Conservation (phyloP, 768 basidiomycete species). For the Mycena pura region DNA sequence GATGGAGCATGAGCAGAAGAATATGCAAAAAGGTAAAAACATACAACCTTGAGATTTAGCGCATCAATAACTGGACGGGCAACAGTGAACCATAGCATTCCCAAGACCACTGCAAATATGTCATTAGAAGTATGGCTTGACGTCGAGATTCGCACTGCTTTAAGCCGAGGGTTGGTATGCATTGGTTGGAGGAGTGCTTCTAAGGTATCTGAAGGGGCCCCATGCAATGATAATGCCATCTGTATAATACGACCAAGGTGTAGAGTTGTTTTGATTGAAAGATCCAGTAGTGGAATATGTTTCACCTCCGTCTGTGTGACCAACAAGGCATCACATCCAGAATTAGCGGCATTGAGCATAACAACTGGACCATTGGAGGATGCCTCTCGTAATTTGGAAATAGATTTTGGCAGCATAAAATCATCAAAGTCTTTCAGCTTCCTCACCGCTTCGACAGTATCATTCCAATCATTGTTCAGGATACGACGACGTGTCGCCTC, state of each 20-base stretch:
- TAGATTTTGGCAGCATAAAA: slow-evolving; percentile 28
- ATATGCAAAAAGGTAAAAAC: not conserved
- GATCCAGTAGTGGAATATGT: slow-evolving; percentile 19
- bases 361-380: slow-evolving; percentile 39
- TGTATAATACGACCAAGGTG: not conserved
- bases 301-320: slow-evolving; percentile 12
- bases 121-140: not conserved
- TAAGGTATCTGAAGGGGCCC: not conserved
- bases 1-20: slow-evolving; percentile 1
- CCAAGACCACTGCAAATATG: not conserved
- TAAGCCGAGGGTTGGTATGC: not conserved
- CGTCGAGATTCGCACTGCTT: not conserved
- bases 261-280: not conserved
- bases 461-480: slow-evolving; percentile 35
- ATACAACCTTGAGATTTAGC: not conserved
- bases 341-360: slow-evolving; percentile 36
- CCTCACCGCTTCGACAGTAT: slow-evolving; percentile 32
- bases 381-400: slow-evolving; percentile 21
- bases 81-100: not conserved
- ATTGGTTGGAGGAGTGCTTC: not conserved
- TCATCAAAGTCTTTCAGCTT: slow-evolving; percentile 31
- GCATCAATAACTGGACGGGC: not conserved
- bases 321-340: slow-evolving; percentile 29
- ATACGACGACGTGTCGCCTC: slow-evolving; percentile 25
- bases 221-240: not conserved